These are phyloP conservation scores for Babesia caballi DNA, from an alignment of 169 alveolate genomes.

Conservation along the genomic window DNA sequence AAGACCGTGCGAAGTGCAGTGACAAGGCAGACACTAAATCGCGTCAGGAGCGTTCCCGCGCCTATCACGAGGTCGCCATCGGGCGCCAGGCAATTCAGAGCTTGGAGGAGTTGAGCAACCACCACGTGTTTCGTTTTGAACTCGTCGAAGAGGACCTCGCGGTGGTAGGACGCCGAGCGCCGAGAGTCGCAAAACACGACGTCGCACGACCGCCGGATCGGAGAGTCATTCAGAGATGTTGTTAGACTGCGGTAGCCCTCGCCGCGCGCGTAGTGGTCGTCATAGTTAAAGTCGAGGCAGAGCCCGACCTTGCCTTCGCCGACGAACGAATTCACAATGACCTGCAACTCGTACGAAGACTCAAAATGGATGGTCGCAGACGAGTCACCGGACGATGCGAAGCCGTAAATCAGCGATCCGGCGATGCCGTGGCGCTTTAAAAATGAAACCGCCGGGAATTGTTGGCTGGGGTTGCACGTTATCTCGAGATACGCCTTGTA, in stretches of 20 bases:
- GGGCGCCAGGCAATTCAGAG: constrained; percentile 53
- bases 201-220: constrained; percentile 24
- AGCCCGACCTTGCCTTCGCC: constrained; percentile 49
- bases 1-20: constrained; percentile 64
- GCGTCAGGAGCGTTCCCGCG: constrained; percentile 53
- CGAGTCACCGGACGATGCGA: not conserved
- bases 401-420: constrained; percentile 47
- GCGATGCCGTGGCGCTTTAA: constrained; percentile 45
- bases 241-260: constrained; percentile 36
- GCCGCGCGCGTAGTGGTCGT: not conserved
- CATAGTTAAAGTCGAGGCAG: constrained; percentile 46
- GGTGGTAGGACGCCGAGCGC: not conserved
- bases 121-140: constrained; percentile 22
- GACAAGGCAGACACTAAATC: constrained; percentile 69
- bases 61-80: constrained; percentile 69
- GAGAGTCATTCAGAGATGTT: constrained; percentile 21
- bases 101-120: constrained; percentile 65
- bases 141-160: constrained; percentile 46
- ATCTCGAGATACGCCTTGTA: constrained; percentile 50
- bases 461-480: constrained; percentile 45
- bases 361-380: constrained; percentile 19
- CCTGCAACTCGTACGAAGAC: constrained; percentile 44
- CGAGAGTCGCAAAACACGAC: constrained; percentile 47
- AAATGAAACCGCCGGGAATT: constrained; percentile 55
- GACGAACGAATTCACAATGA: constrained; percentile 35